Evolutionary conservation across 2,329 filamentous ascomycete species (phyloP), one percentile per base, ranked within the genome.

Genomic region (Nakataea oryzae): DNA sequence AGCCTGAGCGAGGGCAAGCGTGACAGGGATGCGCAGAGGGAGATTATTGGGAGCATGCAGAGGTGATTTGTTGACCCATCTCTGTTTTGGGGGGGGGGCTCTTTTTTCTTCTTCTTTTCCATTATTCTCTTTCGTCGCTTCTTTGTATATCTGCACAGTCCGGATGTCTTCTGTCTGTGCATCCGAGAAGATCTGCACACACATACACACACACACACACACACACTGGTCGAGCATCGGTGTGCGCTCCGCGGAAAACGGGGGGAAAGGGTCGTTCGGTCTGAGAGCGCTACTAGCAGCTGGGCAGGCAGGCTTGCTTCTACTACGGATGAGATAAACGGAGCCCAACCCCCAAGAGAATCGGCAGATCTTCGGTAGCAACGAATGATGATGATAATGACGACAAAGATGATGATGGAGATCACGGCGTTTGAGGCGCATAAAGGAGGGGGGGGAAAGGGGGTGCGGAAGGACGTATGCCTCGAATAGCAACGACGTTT

Each of bases 21-120:
- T 71, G 93, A 97, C 67, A 84, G 90, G 65, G 90, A 91, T 69
- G 87, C 90, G 63, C 95, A 97, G 75, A 82, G 87, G 70, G 93
- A 97, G 77, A 87, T 97, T 77, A 96, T 97, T 65, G 81, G 81
- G 29, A 84, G 81, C 71, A 85, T 83, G 78, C 57, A 30, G 57
- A 58, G 30, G 30, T 58, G 57, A 58, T 58, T 50, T 24, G 47
- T 62, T 56, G 32, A n/a, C n/a, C n/a, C n/a, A n/a, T n/a, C n/a
- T n/a, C n/a, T n/a, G n/a, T n/a, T n/a, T n/a, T n/a, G n/a, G n/a
- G n/a, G n/a, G n/a, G n/a, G n/a, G n/a, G n/a, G n/a, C n/a, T 3
- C n/a, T 34, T 24, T 56, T 13, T 47, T 41, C 26, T 57, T 61
- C 3, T 47, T 61, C 47, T 47, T 47, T 34, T 57, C n/a, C 6